Base-by-base conservation (phyloP, 2,329 filamentous ascomycete genomes). In the Blastomyces emzantsi region DNA sequence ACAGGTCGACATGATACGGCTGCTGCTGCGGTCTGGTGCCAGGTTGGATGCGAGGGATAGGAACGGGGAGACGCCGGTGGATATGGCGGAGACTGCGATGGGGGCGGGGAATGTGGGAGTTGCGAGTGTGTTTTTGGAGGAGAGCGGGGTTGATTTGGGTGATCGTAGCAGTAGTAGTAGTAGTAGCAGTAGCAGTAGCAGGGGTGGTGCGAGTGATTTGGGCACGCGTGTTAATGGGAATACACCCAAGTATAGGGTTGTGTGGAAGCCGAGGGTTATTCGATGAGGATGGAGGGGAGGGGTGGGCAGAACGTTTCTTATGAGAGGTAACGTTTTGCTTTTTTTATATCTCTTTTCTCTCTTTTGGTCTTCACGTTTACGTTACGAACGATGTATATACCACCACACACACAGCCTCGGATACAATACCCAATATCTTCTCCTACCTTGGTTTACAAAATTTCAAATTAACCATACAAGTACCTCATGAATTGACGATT, bases 261-360 rank as follows among this genome's bases (percentile, higher is more conserved):
- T 36, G 43, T 60, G 57, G 57, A 60, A 47, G 6, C 57, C 57
- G 25, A 60, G 57, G 8, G 57, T 60, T 47, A 33, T 60, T 49
- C 30, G 33, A 43, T 57, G 55, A 57, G 30, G 47, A 25, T 22
- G 9, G n/a, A 8, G 52, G 52, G 17, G 22, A 49, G 13, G n/a
- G 8, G 22, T 25, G n/a, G 3, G 28, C 13, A 9, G 30, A 17
- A 17, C 11, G 19, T n/a, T 13, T 2, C 39, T 56, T 33, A 17
- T 43, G 41, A 43, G 41, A 13, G 13, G 17, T 17, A 43, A 33
- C 7, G 33, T 6, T 6, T 33, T 17, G 1, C 3, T 2, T 43
- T 43, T 43, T 5, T 9, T 43, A n/a, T n/a, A n/a, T n/a, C 4
- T 30, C 28, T 13, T 43, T 15, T 43, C 17, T 17, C 13, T 43